phyloP scores from a whole-genome alignment of 1,139 yeast genomes.

The Hyphopichia burtonii region DNA sequence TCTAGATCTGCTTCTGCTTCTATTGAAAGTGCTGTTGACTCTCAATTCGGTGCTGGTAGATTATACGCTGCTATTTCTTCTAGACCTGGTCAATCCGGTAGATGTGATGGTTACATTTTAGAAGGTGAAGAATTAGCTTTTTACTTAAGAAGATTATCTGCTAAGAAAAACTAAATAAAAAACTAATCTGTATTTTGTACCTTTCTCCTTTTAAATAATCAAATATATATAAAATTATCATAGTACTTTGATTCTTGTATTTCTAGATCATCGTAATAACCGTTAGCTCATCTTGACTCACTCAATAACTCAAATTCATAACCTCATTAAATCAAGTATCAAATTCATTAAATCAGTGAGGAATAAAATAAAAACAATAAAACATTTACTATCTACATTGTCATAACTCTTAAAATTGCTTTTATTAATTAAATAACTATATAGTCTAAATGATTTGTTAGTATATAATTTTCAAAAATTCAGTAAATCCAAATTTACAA shows the following conservation, averaged over 20 bases:
- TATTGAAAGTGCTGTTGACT: conserved; percentile 86
- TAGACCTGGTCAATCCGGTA: conserved; percentile 99
- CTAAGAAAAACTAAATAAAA: conserved; percentile 74
- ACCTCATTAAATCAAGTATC: too few species aligned
- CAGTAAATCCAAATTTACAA: neutral
- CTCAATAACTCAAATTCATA: too few species aligned
- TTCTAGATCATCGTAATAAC: too few species aligned
- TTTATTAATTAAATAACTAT: neutral
- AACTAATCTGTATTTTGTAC: conserved; percentile 17
- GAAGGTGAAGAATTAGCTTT: conserved; percentile 99
- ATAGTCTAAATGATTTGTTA: neutral
- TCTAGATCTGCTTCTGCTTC: conserved; percentile 82
- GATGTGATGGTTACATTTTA: conserved; percentile 99
- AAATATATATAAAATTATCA: neutral
- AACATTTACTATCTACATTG: too few species aligned
- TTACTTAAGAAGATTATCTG: conserved; percentile 99
- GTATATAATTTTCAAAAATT: neutral
- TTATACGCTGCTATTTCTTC: conserved; percentile 98
- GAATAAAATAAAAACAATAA: too few species aligned
- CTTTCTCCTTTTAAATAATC: neutral
- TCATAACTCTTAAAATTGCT: neutral
- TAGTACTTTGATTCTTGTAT: neutral
- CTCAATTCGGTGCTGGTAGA: conserved; percentile 98
- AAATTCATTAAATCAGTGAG: too few species aligned
- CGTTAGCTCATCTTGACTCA: too few species aligned